phyloP scores from a whole-genome alignment of 352 stramenopile genomes.

The Ophiocytium majus region DNA sequence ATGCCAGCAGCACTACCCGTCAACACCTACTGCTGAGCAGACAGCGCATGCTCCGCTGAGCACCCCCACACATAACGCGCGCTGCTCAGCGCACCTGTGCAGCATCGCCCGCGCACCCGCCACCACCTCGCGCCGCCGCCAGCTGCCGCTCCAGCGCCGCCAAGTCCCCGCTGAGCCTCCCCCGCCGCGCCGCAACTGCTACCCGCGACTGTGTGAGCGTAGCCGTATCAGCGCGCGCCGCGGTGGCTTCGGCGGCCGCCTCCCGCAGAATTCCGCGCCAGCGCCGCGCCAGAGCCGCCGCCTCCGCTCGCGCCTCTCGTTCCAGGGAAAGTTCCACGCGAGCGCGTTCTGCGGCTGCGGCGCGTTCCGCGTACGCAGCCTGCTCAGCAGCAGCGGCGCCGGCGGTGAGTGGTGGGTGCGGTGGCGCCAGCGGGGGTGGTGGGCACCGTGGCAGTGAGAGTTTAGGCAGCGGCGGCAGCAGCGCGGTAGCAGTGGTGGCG shows the following conservation, averaged over 20 bases:
- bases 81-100: too few species aligned
- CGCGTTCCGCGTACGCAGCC: background rate
- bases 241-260: background rate
- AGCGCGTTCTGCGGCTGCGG: background rate
- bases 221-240: background rate
- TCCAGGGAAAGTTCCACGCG: conserved; percentile 4
- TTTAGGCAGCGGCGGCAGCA: too few species aligned
- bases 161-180: background rate
- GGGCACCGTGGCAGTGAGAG: too few species aligned
- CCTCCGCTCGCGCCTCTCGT: background rate
- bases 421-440: too few species aligned
- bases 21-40: too few species aligned
- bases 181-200: background rate
- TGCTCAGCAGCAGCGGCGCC: background rate
- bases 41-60: too few species aligned
- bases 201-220: background rate
- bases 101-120: too few species aligned
- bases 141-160: background rate
- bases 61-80: too few species aligned
- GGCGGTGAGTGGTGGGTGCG: background rate
- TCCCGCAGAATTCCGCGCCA: background rate
- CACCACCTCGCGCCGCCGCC: background rate
- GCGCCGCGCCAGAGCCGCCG: background rate
- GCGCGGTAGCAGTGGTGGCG: too few species aligned
- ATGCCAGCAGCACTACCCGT: too few species aligned